Percentiles rank a stretch among this genome's conserved stretches.
phyloP scores from a whole-genome alignment of 2,329 filamentous ascomycete species.

The Periconia macrospinosa region DNA sequence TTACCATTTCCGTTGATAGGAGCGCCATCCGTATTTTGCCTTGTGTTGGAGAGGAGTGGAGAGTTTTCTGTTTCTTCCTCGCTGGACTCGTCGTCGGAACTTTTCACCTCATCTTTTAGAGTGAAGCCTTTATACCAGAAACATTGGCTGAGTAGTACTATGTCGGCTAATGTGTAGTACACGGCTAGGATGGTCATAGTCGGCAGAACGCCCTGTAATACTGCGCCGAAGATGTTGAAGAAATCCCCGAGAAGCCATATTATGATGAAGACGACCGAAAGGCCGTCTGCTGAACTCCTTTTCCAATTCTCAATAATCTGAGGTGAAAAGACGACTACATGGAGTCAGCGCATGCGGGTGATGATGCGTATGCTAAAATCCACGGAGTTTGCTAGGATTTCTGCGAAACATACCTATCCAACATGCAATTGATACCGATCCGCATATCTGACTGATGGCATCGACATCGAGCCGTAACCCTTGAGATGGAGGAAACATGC shows the following conservation, averaged over 20 bases:
- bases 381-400: not conserved
- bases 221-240: conserved; percentile 93
- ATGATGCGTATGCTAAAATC: not conserved
- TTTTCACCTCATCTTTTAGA: conserved; percentile 37
- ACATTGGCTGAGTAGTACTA: conserved; percentile 84
- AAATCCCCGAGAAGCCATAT: conserved; percentile 94
- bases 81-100: conserved; percentile 15
- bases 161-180: conserved; percentile 89
- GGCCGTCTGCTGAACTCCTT: conserved; percentile 78
- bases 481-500: conserved; percentile 58
- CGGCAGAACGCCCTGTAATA: conserved; percentile 86
- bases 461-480: conserved; percentile 77
- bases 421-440: conserved; percentile 93
- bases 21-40: conserved; percentile 26
- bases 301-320: conserved; percentile 96
- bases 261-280: conserved; percentile 89
- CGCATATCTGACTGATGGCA: conserved; percentile 89
- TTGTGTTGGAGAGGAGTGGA: conserved; percentile 34
- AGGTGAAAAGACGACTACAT: conserved; percentile 80
- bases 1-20: conserved; percentile 15
- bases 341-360: conserved; percentile 12
- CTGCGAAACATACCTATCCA: conserved; percentile 65
- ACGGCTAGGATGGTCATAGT: conserved; percentile 96
- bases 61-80: conserved; percentile 34
- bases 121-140: conserved; percentile 92